Percentiles rank a stretch among this genome's conserved stretches.
Evolutionary conservation across 805 yeast species (phyloP).

Genomic region (Clavispora fructus): DNA sequence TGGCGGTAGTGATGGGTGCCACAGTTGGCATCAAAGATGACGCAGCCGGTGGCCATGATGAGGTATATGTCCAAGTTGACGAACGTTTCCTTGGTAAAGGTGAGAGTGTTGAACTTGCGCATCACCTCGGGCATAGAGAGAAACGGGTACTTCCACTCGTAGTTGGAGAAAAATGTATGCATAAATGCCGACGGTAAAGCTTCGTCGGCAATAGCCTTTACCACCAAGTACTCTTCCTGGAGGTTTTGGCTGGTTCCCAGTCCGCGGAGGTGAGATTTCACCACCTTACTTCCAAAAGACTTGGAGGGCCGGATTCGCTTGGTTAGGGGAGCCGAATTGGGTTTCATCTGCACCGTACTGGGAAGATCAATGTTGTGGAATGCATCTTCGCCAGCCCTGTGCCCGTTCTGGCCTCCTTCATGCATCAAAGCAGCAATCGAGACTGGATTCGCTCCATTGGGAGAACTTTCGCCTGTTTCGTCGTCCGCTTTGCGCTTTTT

Average conservation of each 20-base stretch:
- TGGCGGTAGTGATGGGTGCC: constrained; percentile 18
- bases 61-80: constrained; percentile 34
- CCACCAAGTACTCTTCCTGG: constrained; percentile 32
- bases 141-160: constrained; percentile 32
- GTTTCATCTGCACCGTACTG: not conserved
- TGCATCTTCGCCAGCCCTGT: constrained; percentile 4
- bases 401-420: constrained; percentile 1
- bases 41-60: constrained; percentile 35
- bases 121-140: constrained; percentile 19
- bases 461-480: not conserved
- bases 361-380: constrained; percentile 14
- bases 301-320: not conserved
- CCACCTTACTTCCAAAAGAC: not conserved
- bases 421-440: constrained; percentile 10
- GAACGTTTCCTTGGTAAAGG: constrained; percentile 31
- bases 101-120: constrained; percentile 19
- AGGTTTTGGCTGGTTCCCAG: constrained; percentile 3
- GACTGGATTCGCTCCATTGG: not conserved
- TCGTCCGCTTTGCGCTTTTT: constrained; percentile 17
- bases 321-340: not conserved
- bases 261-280: not conserved
- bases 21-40: constrained; percentile 27
- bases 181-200: constrained; percentile 29
- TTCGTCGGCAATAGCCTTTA: constrained; percentile 24
- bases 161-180: constrained; percentile 34